These are phyloP conservation scores for Alternaria metachromatica DNA, from an alignment of 2,329 filamentous ascomycete genomes.

Conservation along the genomic window DNA sequence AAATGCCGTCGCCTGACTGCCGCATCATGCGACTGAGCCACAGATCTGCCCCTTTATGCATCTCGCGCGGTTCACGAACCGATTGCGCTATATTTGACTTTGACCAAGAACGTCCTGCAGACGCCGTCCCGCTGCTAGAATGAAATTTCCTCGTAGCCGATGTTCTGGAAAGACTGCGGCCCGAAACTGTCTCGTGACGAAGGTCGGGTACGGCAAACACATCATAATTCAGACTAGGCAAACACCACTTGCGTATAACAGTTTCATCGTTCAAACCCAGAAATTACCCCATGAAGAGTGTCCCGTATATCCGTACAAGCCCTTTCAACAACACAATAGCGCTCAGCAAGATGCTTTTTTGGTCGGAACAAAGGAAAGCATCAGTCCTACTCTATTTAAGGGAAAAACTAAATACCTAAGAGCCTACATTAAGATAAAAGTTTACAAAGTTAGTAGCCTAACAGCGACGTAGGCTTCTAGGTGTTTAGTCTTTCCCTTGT, in stretches of 20 bases:
- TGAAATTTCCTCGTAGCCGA: constrained; percentile 2
- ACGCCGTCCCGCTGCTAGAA: constrained; percentile 1
- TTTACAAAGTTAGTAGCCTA: too few species aligned
- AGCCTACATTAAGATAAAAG: too few species aligned
- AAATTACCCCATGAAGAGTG: background rate
- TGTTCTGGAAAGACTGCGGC: constrained; percentile 13
- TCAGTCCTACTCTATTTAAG: too few species aligned
- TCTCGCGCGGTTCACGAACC: background rate
- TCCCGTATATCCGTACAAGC: background rate
- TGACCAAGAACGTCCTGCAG: background rate
- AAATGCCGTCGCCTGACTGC: constrained; percentile 21
- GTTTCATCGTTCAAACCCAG: background rate
- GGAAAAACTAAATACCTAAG: too few species aligned
- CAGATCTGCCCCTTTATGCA: constrained; percentile 35
- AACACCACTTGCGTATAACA: background rate
- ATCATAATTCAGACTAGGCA: background rate
- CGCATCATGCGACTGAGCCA: constrained; percentile 25
- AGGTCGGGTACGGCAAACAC: background rate
- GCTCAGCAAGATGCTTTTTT: constrained; percentile 5
- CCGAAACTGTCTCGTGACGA: constrained; percentile 7
- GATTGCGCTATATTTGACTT: constrained; percentile 9
- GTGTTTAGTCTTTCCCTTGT: too few species aligned
- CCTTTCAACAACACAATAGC: background rate
- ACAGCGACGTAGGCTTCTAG: too few species aligned
- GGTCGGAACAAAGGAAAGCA: constrained; percentile 1